These are phyloP conservation scores for Sphagnum contortum DNA, from an alignment of 225 moss, liverwort and hornwort genomes.

Conservation along the genomic window DNA sequence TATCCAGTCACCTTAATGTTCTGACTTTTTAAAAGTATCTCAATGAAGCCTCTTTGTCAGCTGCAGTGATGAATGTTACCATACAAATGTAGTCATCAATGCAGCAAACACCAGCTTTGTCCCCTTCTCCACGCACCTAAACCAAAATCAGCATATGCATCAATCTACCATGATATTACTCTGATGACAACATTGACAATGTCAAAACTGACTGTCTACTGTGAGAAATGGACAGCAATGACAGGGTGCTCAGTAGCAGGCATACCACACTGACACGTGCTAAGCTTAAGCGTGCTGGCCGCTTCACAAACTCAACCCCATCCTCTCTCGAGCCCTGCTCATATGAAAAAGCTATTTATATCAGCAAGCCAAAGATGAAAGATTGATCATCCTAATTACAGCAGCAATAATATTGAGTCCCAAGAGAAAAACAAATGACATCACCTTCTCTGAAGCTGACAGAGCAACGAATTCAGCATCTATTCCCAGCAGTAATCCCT, in stretches of 20 bases:
- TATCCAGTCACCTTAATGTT: not conserved
- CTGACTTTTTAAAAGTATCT: not conserved
- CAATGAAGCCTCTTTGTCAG: not conserved
- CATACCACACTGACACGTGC: constrained; percentile 72
- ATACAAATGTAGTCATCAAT: constrained; percentile 59
- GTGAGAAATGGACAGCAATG: no score
- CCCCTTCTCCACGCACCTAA: constrained; percentile 64
- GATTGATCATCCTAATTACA: no score
- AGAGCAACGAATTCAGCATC: constrained; percentile 63
- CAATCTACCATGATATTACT: no score
- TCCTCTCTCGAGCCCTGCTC: constrained; percentile 50
- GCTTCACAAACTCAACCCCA: constrained; percentile 48
- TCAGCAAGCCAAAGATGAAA: no score
- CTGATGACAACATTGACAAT: no score
- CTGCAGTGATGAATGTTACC: constrained; percentile 11
- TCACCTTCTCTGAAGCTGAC: constrained; percentile 56
- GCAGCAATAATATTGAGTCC: constrained; percentile 7
- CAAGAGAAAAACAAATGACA: constrained; percentile 4
- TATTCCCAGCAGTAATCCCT: constrained; percentile 64
- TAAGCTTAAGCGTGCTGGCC: constrained; percentile 52
- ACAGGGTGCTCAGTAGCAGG: not conserved
- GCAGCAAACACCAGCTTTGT: constrained; percentile 55
- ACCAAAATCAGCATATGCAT: not conserved
- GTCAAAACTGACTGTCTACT: no score
- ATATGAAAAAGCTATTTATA: not conserved